A percentile compares a stretch with the other conserved stretches of the same genome.
Conservation (phyloP, 352 stramenopile species). For the Phytophthora syringae region DNA sequence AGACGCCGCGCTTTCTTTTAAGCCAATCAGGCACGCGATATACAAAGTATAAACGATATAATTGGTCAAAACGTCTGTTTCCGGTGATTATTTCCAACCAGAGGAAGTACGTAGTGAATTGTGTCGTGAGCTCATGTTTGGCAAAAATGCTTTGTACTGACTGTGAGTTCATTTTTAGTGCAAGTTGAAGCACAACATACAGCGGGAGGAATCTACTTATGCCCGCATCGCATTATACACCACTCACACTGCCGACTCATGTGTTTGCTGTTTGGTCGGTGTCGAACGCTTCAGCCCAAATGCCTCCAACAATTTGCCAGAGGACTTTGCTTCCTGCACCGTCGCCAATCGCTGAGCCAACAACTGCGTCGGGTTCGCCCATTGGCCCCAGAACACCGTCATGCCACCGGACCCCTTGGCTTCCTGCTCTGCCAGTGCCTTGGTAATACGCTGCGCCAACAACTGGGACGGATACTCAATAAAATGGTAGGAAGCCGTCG, state of each 20-base stretch:
- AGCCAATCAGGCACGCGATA: no score
- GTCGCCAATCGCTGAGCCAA: conserved; percentile 23
- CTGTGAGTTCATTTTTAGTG: conserved; percentile 23
- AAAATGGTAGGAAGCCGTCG: conserved; percentile 36
- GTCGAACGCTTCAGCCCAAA: conserved; percentile 17
- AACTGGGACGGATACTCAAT: conserved; percentile 62
- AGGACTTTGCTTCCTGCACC: conserved; percentile 26
- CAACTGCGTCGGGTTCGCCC: conserved; percentile 27
- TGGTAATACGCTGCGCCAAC: conserved; percentile 47
- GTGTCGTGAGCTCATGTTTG: no score
- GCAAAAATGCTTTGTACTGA: conserved; percentile 18
- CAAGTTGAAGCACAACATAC: conserved; percentile 27
- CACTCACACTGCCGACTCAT: conserved; percentile 19
- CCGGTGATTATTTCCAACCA: no score
- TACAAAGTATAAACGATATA: no score
- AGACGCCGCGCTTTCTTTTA: no score
- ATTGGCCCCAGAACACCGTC: conserved; percentile 33
- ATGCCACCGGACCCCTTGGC: conserved; percentile 25
- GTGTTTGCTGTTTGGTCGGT: conserved; percentile 17
- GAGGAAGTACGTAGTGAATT: not conserved
- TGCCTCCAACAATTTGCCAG: conserved; percentile 23
- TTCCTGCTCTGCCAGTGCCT: conserved; percentile 34
- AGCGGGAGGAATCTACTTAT: no score
- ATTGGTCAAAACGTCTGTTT: no score
- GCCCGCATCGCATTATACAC: conserved; percentile 24